phyloP scores from a whole-genome alignment of 1,284 basidiomycete genomes.

The Leccinum pachyderme region DNA sequence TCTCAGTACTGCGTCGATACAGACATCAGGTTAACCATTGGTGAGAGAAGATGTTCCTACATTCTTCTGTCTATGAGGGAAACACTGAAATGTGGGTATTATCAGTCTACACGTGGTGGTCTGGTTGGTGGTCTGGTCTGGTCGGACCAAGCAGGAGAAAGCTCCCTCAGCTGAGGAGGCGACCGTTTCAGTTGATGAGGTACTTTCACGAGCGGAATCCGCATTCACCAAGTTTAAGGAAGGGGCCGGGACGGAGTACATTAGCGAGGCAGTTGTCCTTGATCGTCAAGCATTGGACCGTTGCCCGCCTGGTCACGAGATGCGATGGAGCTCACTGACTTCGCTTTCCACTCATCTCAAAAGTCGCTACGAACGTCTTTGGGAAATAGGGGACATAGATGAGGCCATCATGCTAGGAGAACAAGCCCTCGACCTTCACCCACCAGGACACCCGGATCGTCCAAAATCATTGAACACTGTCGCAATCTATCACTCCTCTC shows the following conservation, averaged over 20 bases:
- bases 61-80: too few relatives aligned
- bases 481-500: too few relatives aligned
- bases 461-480: too few relatives aligned
- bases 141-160: too few relatives aligned
- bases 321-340: background rate
- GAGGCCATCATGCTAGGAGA: background rate
- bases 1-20: too few relatives aligned
- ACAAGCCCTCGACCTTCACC: background rate
- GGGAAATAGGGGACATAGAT: background rate
- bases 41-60: too few relatives aligned
- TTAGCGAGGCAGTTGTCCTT: background rate
- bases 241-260: background rate
- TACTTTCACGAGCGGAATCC: background rate
- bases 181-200: background rate
- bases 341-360: background rate
- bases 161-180: too few relatives aligned
- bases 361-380: background rate
- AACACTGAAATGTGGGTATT: too few relatives aligned
- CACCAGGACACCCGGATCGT: too few relatives aligned
- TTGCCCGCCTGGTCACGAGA: background rate
- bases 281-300: background rate
- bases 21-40: too few relatives aligned
- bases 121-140: too few relatives aligned
- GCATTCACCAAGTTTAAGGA: background rate
- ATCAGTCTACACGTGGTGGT: too few relatives aligned